Conservation (phyloP, 2,329 filamentous ascomycete genomes). For the Coniochaeta pulveracea region DNA sequence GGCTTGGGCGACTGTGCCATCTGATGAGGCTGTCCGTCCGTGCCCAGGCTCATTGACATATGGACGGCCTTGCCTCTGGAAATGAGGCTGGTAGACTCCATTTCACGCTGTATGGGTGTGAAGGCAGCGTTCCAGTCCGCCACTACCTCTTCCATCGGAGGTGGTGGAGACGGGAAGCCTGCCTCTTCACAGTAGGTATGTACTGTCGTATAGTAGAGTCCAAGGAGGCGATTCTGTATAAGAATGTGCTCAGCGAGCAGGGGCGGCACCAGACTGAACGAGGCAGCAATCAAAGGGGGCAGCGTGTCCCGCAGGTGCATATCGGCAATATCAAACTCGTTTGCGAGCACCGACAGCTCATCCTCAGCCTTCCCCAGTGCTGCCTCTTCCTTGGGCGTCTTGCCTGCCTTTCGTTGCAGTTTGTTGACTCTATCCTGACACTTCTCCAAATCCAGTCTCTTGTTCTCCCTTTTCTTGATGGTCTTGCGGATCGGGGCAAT, state of each 20-base stretch:
- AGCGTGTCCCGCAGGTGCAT: conserved; percentile 60
- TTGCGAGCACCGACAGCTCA: conserved; percentile 51
- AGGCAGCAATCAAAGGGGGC: conserved; percentile 58
- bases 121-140: conserved; percentile 53
- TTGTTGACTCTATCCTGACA: conserved; percentile 61
- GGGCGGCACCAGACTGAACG: conserved; percentile 63
- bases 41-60: conserved; percentile 26
- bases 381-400: conserved; percentile 62
- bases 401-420: conserved; percentile 57
- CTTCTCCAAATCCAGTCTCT: conserved; percentile 71
- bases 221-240: conserved; percentile 68
- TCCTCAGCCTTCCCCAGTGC: conserved; percentile 59
- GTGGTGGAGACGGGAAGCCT: conserved; percentile 59
- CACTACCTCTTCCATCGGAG: conserved; percentile 61
- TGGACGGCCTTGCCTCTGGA: conserved; percentile 56
- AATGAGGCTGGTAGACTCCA: conserved; percentile 55
- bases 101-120: conserved; percentile 50
- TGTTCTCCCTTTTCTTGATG: conserved; percentile 77
- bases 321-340: conserved; percentile 68
- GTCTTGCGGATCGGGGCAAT: conserved; percentile 67
- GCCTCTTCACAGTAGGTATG: conserved; percentile 62
- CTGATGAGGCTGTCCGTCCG: conserved; percentile 18
- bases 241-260: conserved; percentile 60
- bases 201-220: conserved; percentile 65
- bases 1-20: conserved; percentile 5